Evolutionary conservation across 2,329 filamentous ascomycete genomes (phyloP), one percentile per base, ranked within the genome.

Genomic region (Dactylonectria macrodidyma): DNA sequence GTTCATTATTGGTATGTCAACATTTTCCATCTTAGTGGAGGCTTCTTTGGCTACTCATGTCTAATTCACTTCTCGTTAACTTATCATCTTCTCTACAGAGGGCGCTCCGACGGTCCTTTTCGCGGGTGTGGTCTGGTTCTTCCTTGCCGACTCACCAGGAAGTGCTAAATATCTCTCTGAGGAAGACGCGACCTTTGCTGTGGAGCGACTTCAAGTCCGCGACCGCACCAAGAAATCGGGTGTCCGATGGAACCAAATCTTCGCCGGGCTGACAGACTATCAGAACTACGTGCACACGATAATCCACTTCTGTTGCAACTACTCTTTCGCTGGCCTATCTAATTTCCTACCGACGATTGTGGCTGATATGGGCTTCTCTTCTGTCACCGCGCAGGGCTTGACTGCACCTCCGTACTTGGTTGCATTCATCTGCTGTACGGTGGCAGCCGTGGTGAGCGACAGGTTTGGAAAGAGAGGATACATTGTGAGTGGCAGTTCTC

Each of bases 271-370:
- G 36, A 38, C 41, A 3, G 67, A 67, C 26, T 67, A 69, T 5
- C 48, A 69, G 36, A 67, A 67, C 16, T 67, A 69, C 22, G 41
- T 69, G 30, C 67, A 69, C 48, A 57, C 67, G 4, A 24, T 65
- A 1, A 69, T 69, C 3, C 64, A 69, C 26, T 69, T 69, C 22
- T 69, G 67, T 33, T 69, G 67, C 44, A 69, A 69, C 38, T 69
- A 58, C 38, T 69, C 67, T 1, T 69, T 69, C n/a, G 67, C 67
- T 1, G 67, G 51, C 1, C 47, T 69, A 5, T 67, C 67, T n/a
- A 69, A 69, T 36, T 69, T 69, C 46, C 67, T 69, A 8, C 67
- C 67, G 16, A 67, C 65, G 3, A 69, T 69, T 6, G 65, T 69
- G 36, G 55, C 51, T 11, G 62, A 61, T 19, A 67, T 69, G 59